These are phyloP conservation scores for Cicer arietinum DNA, from an alignment of 306 rosid genomes.

Conservation along the genomic window DNA sequence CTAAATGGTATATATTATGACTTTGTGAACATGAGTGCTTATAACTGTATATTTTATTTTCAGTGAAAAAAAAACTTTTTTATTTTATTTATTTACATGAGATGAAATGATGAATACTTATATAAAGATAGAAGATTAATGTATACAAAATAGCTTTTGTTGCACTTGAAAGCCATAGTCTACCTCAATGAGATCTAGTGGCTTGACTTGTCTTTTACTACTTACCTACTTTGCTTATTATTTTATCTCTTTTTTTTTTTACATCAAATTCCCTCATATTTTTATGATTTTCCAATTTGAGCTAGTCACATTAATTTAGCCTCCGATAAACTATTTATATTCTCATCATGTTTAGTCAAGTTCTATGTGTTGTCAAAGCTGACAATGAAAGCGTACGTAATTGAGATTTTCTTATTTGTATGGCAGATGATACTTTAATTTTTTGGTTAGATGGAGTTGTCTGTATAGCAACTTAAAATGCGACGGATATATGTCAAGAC, in stretches of 20 bases:
- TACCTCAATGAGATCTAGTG: conserved; percentile 30
- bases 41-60: not conserved
- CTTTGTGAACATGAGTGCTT: not conserved
- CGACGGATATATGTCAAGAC: not conserved
- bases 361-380: conserved; percentile 21
- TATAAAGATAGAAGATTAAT: not conserved
- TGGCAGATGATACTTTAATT: not conserved
- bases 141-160: conserved; percentile 22
- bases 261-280: not conserved
- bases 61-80: too few relatives aligned
- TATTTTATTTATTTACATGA: not conserved
- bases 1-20: conserved; percentile 11
- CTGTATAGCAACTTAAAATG: not conserved
- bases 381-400: not conserved
- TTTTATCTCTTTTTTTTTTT: not conserved
- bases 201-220: conserved; percentile 27
- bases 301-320: not conserved
- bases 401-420: conserved; percentile 18
- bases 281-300: conserved; percentile 14
- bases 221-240: conserved; percentile 26
- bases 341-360: not conserved
- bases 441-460: conserved; percentile 9
- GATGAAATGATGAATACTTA: conserved; percentile 4
- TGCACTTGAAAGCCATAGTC: conserved; percentile 34
- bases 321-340: not conserved